A percentile compares a stretch with the other conserved stretches of the same genome.
Conservation (phyloP, 2,329 filamentous ascomycete genomes). For the Didymella lethalis region DNA sequence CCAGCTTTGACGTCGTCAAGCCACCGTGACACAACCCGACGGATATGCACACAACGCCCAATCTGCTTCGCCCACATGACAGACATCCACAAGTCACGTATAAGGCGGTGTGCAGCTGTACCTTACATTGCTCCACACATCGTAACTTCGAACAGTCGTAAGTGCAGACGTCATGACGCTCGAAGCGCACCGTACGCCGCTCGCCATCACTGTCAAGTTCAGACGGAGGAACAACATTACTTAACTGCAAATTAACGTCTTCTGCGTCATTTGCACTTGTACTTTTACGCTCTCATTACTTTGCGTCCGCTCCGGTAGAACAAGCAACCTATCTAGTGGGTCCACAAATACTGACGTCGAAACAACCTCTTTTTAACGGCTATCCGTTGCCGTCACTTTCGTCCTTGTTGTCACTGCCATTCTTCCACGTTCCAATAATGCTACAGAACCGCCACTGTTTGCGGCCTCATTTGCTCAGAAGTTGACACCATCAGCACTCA, state of each 20-base stretch:
- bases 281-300: neutral
- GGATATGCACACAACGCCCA: neutral
- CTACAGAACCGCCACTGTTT: neutral
- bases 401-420: neutral
- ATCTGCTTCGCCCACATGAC: conserved; percentile 1
- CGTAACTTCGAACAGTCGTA: neutral
- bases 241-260: neutral
- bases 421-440: neutral
- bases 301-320: neutral
- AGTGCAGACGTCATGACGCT: neutral
- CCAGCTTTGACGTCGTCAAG: neutral
- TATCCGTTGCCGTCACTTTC: neutral
- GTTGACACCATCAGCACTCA: neutral
- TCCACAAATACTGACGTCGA: neutral
- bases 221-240: neutral
- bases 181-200: neutral
- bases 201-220: too few relatives aligned
- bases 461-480: neutral
- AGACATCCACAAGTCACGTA: neutral
- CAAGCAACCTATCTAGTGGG: neutral
- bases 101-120: too few relatives aligned
- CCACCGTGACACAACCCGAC: conserved; percentile 7
- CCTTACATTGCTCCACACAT: neutral
- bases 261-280: neutral
- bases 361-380: neutral